Percentiles rank a stretch among this genome's conserved stretches.
Evolutionary conservation across 108 stramenopile species (phyloP).

Genomic region (Nitzschia palea): DNA sequence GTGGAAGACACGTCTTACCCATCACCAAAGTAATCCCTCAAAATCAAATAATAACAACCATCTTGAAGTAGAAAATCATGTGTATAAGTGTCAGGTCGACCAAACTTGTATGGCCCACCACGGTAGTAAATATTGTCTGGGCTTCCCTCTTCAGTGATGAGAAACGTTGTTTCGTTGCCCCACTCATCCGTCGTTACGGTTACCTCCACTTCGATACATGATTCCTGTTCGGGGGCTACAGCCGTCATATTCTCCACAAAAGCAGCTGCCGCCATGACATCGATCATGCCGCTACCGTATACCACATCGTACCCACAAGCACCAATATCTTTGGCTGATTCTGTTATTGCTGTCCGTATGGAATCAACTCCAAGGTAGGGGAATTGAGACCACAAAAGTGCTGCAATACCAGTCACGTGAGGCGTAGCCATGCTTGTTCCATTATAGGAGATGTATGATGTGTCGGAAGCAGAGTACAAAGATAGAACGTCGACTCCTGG

Average conservation of each 20-base stretch:
- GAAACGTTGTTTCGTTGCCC: neutral
- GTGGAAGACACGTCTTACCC: too few species aligned
- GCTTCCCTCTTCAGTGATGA: neutral
- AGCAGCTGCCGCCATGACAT: neutral
- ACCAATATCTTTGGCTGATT: neutral
- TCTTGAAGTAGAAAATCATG: neutral
- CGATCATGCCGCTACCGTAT: neutral
- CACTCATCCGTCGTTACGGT: neutral
- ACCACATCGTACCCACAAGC: neutral
- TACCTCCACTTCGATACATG: neutral
- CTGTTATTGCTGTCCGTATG: slow-evolving; percentile 36
- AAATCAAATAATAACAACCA: neutral
- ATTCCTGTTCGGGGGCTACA: neutral
- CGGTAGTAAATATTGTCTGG: neutral
- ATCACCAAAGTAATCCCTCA: too few species aligned
- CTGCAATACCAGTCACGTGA: slow-evolving; percentile 74
- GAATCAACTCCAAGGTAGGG: slow-evolving; percentile 38
- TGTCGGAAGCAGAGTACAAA: neutral
- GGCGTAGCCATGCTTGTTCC: slow-evolving; percentile 62
- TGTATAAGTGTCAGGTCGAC: neutral
- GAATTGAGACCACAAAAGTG: slow-evolving; percentile 41
- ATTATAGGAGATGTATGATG: neutral
- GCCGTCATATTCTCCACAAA: neutral
- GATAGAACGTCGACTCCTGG: slow-evolving; percentile 40
- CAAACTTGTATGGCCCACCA: neutral